Evolutionary conservation across 495 filamentous ascomycete species (phyloP), one percentile per base, ranked within the genome.

Genomic region (Podospora pseudopauciseta): DNA sequence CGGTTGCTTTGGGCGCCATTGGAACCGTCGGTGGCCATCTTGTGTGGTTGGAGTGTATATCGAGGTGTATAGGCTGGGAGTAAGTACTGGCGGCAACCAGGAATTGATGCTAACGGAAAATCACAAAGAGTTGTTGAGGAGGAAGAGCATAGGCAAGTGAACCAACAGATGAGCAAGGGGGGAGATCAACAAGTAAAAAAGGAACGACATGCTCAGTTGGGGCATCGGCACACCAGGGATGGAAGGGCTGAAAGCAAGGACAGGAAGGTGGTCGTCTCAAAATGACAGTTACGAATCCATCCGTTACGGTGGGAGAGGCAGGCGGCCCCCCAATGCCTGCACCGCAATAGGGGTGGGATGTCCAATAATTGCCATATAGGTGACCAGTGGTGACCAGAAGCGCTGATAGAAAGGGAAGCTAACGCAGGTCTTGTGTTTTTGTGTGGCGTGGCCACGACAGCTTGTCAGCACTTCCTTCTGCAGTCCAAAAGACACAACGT

Each of bases 1-100:
- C 80, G 81, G 66, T 75, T 76, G 30, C 68, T 63, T 30, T 64
- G 65, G 64, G 67, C 58, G 57, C 60, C 68, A 32, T 72, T 69
- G 16, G 65, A 64, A 49, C 67, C 71, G 67, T 74, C 71, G 9
- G 72, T 66, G 63, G 74, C 39, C 39, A 49, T 49, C 2, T 16
- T 23, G 66, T 69, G 65, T 32, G 56, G 56, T 20, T 58, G n/a
- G 13, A 18, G 54, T 56, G 5, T 27, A 20, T 58, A 20, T 58
- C 28, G n/a, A n/a, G 27, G 32, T 5, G 61, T 30, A n/a, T 44
- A 19, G 30, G 30, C 20, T 20, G 18, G 6, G 0, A 16, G 9
- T 49, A 13, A 11, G 39, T 49, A 49, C 2, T 49, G 39, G 39
- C 39, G 34, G 39, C 39, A 49, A 5, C 11, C 3, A 39, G 34